Base-by-base conservation (phyloP, 495 filamentous ascomycete species). In the Aspergillus conjunctus region DNA sequence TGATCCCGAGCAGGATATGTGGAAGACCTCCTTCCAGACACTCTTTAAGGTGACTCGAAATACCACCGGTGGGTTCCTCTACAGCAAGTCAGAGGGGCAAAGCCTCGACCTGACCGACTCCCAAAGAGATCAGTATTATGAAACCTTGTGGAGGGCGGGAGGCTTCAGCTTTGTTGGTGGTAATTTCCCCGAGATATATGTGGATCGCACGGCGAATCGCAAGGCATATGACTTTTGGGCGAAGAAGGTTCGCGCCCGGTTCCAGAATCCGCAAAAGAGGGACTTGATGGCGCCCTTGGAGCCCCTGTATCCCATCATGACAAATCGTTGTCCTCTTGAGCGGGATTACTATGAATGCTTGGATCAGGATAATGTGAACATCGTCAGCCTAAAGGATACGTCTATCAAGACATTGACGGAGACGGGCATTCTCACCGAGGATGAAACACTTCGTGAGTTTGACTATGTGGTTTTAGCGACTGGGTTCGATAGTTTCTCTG, bases 391-490 rank as follows among this genome's bases (percentile, higher is more conserved):
- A 51, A 75, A 77, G 3, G 41, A 67, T 0, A 81, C 79, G 55
- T 74, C 78, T 0, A 78, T 87, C 46, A 64, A 61, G 6, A 72
- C 73, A 18, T 69, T 87, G n/a, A 69, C 61, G 4, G 41, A 44
- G 12, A 71, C 72, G 1, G 82, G 83, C 1, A 73, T 85, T 51
- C 58, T 72, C 43, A 74, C 72, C 0, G 65, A 65, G 3, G 77
- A 81, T 56, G 78, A 73, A 6, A 67, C 66, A 8, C 39, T 72
- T 32, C 65, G 72, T 43, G 77, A 85, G 58, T 68, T 83, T 49
- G 84, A 87, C 65, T 56, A 78, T 12, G 75, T 87, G 55, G 77
- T 77, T 33, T 60, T 84, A 21, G 83, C 83, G 1, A 85, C 83
- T 2, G 84, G 84, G 0, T 86, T 83, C 64, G 82, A 86, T 61